A percentile compares a stretch with the other conserved stretches of the same genome.
phyloP scores from a whole-genome alignment of 2,329 filamentous ascomycete genomes.

The Ascochyta fabae region DNA sequence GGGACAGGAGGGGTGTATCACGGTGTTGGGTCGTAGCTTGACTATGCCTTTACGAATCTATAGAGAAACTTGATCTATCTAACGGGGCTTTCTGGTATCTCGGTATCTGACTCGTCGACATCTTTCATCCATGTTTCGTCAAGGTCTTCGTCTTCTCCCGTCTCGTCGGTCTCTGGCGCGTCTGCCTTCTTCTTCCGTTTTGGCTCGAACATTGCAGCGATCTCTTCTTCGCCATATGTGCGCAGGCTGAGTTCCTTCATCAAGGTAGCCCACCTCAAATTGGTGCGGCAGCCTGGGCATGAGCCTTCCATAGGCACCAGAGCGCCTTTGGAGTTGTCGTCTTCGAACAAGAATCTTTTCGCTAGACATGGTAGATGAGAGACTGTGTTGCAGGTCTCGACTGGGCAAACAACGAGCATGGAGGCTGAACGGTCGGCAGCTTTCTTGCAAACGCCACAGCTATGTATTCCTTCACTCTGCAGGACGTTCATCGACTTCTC shows the following conservation, averaged over 20 bases:
- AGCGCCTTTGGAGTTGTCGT: conserved; percentile 35
- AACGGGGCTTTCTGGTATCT: conserved; percentile 11
- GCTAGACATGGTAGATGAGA: conserved; percentile 66
- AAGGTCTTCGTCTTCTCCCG: conserved; percentile 31
- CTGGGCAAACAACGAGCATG: conserved; percentile 60
- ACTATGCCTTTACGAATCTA: too few relatives aligned
- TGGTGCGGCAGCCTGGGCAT: conserved; percentile 73
- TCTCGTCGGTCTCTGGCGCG: conserved; percentile 24
- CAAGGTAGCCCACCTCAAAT: conserved; percentile 75
- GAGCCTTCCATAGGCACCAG: conserved; percentile 71
- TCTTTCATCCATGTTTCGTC: conserved; percentile 46
- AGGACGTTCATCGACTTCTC: conserved; percentile 56
- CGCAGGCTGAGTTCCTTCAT: conserved; percentile 83
- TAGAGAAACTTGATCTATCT: background rate
- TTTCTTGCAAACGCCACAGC: conserved; percentile 60
- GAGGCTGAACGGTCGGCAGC: conserved; percentile 47
- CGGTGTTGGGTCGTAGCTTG: conserved; percentile 1
- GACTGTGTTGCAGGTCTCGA: conserved; percentile 54
- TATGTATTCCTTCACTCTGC: conserved; percentile 15
- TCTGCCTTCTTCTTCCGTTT: conserved; percentile 48
- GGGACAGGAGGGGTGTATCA: conserved; percentile 15
- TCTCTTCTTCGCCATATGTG: conserved; percentile 71
- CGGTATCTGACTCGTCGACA: conserved; percentile 37
- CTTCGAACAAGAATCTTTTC: conserved; percentile 55
- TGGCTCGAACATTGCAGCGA: conserved; percentile 71